Conservation (phyloP, 148 eudicot genomes). For the Rhododendron griersonianum region DNA sequence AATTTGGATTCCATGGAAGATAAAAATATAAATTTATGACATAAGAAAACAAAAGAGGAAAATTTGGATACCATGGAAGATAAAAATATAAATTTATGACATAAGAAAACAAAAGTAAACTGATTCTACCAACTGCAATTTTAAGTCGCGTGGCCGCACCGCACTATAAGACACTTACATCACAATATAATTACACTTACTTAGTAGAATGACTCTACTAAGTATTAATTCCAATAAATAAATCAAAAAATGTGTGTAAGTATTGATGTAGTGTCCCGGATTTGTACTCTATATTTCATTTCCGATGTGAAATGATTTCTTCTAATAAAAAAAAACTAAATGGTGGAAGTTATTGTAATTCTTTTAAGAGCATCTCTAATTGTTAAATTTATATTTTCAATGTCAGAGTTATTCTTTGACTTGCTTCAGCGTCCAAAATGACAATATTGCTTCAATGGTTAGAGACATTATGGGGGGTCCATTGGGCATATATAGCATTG, state of each 20-base stretch:
- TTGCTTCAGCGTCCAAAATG: not conserved
- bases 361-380: not conserved
- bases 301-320: too few relatives aligned
- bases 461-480: not conserved
- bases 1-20: not conserved
- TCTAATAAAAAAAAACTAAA: too few relatives aligned
- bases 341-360: not conserved
- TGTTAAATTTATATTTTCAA: not conserved
- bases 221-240: too few relatives aligned
- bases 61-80: not conserved
- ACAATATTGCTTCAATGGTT: not conserved
- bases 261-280: too few relatives aligned
- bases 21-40: too few relatives aligned
- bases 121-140: too few relatives aligned
- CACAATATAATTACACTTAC: too few relatives aligned
- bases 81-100: too few relatives aligned
- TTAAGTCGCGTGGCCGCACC: too few relatives aligned
- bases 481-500: not conserved
- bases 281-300: too few relatives aligned
- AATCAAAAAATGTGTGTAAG: too few relatives aligned
- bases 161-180: not conserved
- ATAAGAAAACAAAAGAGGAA: not conserved
- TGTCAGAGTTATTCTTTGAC: not conserved
- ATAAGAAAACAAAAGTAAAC: too few relatives aligned
- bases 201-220: not conserved